Conservation (phyloP, 1,284 basidiomycete species). For the Cutaneotrichosporon sp. region DNA sequence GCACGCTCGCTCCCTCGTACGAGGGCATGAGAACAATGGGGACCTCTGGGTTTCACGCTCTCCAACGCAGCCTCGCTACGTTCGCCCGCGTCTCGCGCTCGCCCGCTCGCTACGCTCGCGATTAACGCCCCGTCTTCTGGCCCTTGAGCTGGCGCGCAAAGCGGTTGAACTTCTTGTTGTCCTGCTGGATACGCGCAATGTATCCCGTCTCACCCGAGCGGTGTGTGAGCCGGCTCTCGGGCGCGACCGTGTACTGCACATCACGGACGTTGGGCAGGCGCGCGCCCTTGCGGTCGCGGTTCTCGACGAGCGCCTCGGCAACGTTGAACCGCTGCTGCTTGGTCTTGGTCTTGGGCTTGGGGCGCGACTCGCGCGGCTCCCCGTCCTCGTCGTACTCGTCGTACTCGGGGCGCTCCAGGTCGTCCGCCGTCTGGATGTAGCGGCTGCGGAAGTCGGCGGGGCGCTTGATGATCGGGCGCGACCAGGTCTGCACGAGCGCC, state of each 20-base stretch:
- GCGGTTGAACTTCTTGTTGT: constrained; percentile 51
- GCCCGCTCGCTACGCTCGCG: background rate
- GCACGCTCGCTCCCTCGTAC: too few relatives aligned
- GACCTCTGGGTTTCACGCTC: too few relatives aligned
- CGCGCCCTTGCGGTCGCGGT: constrained; percentile 42
- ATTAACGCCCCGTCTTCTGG: constrained; percentile 1
- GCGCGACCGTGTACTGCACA: constrained; percentile 48
- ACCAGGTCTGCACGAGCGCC: constrained; percentile 83
- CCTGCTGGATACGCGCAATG: constrained; percentile 44
- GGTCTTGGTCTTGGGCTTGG: constrained; percentile 14
- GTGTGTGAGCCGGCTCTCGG: constrained; percentile 39
- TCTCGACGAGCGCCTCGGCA: constrained; percentile 39
- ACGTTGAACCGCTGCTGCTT: constrained; percentile 43
- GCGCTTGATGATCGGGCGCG: constrained; percentile 90
- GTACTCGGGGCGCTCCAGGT: constrained; percentile 19
- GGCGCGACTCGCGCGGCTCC: constrained; percentile 13
- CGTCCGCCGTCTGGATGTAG: constrained; percentile 32
- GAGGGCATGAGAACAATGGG: too few relatives aligned
- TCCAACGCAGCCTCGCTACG: too few relatives aligned
- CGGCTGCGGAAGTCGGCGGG: constrained; percentile 70
- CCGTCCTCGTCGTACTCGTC: constrained; percentile 22
- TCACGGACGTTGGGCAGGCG: constrained; percentile 41
- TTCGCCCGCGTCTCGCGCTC: background rate
- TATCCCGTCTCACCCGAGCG: constrained; percentile 39
- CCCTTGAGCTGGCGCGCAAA: constrained; percentile 47